A percentile compares a stretch with the other conserved stretches of the same genome.
Conservation (phyloP, 495 filamentous ascomycete genomes). For the Aspergillus bertholletiae region DNA sequence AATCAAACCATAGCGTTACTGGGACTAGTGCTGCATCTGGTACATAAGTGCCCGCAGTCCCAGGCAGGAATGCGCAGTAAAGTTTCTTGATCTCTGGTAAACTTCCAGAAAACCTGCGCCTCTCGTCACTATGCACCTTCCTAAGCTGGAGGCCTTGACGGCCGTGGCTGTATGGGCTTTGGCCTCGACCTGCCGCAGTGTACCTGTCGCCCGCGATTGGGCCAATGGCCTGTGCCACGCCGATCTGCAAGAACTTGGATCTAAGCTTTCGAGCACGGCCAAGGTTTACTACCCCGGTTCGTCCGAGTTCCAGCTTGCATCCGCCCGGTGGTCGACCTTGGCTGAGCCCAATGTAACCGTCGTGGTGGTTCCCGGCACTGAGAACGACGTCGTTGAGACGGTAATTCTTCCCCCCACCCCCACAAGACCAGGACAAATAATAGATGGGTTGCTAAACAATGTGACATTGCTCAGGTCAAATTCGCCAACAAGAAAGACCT, state of each 20-base stretch:
- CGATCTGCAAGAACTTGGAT: slow-evolving; percentile 14
- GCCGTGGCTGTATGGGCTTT: slow-evolving; percentile 23
- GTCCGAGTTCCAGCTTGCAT: slow-evolving; percentile 33
- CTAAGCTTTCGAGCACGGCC: slow-evolving; percentile 36
- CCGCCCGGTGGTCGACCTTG: slow-evolving; percentile 40
- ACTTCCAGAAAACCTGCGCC: too few species aligned
- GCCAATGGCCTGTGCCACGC: slow-evolving; percentile 6
- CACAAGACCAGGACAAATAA: too few species aligned
- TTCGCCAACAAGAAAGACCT: slow-evolving; percentile 42
- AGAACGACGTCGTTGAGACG: slow-evolving; percentile 47
- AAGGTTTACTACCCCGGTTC: slow-evolving; percentile 44
- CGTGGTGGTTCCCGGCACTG: slow-evolving; percentile 46
- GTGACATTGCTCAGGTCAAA: slow-evolving; percentile 30
- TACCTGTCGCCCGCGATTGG: slow-evolving; percentile 1
- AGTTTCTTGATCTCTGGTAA: too few species aligned
- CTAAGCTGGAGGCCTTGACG: slow-evolving; percentile 18
- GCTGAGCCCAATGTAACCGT: slow-evolving; percentile 38
- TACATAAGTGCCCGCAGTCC: too few species aligned
- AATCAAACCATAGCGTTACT: too few species aligned
- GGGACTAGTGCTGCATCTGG: too few species aligned
- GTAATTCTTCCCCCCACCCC: too few species aligned
- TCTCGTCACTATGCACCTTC: slow-evolving; percentile 25
- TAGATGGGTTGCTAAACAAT: too few species aligned
- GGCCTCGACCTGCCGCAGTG: slow-evolving; percentile 7
- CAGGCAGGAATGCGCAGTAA: too few species aligned